Base-by-base conservation (phyloP, 2,329 filamentous ascomycete species). In the Purpureocillium takamizusanense region DNA sequence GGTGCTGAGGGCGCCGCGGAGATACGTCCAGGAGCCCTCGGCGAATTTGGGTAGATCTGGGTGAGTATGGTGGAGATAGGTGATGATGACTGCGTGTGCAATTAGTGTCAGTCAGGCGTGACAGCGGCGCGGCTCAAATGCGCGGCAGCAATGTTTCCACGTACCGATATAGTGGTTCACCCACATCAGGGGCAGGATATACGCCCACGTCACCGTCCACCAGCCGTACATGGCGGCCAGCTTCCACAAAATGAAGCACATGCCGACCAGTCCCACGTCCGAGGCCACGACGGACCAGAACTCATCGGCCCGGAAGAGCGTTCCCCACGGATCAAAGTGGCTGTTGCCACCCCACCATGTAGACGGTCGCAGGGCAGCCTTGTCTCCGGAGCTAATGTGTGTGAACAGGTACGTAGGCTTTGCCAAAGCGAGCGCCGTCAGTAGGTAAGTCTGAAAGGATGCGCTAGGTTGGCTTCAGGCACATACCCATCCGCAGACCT, bases 131-230 rank as follows among this genome's bases (percentile, higher is more conserved):
- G 21, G 21, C 5, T 25, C 6, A 6, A 10, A 25, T 10, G 6
- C 21, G 21, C 5, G 21, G n/a, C n/a, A n/a, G n/a, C n/a, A n/a
- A 25, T 25, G 21, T 10, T 10, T 25, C 6, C 16, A 36, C 69
- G 50, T 61, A 77, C 72, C 70, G 38, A 84, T 68, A 78, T 78
- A 84, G 66, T 83, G 75, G 63, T 84, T 78, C 27, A 81, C 71
- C 79, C 79, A 83, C 43, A 82, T 53, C 57, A 81, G 85, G 13
- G 81, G 80, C 28, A 81, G 65, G 21, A 67, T 63, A 55, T 83
- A 84, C 13, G 81, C 61, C 33, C 78, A 61, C 39, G 72, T 60
- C 13, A 79, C 67, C 32, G 70, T 80, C 35, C 35, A 18, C 9
- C 23, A 36, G 27, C 36, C 40, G 50, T 67, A 69, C 45, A 61